Evolutionary conservation across 2,329 filamentous ascomycete species (phyloP).

Genomic region (Fusarium haematococcum): DNA sequence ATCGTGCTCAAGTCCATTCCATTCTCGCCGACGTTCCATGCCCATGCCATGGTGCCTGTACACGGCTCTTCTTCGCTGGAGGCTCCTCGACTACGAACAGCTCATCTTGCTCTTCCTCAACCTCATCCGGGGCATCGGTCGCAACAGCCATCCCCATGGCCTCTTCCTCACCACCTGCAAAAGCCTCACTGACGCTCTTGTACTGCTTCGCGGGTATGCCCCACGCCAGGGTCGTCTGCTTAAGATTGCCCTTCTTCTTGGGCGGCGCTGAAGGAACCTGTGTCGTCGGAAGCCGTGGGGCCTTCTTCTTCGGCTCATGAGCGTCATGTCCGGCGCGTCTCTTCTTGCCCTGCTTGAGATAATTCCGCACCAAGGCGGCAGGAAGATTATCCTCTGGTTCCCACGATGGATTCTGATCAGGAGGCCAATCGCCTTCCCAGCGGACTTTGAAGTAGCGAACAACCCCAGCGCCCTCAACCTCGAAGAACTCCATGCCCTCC

Average conservation of each 20-base stretch:
- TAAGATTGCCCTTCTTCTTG: conserved; percentile 37
- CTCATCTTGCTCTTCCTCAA: conserved; percentile 36
- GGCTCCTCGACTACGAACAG: conserved; percentile 47
- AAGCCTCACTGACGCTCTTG: conserved; percentile 47
- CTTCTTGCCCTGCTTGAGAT: conserved; percentile 47
- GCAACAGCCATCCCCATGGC: background rate
- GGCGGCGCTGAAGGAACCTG: background rate
- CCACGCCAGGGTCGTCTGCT: conserved; percentile 42
- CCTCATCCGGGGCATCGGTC: background rate
- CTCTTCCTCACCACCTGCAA: conserved; percentile 38
- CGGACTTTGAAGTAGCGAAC: conserved; percentile 64
- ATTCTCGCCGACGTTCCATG: conserved; percentile 4
- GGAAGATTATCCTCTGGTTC: conserved; percentile 66
- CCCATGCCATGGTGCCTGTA: background rate
- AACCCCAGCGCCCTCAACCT: conserved; percentile 50
- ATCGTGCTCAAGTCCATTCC: conserved; percentile 11
- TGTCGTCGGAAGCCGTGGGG: conserved; percentile 30
- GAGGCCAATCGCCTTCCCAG: conserved; percentile 69
- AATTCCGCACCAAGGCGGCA: conserved; percentile 54
- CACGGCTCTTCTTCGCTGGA: conserved; percentile 21
- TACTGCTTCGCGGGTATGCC: conserved; percentile 34
- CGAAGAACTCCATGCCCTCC: conserved; percentile 54
- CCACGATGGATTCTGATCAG: conserved; percentile 68
- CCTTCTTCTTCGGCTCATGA: background rate
- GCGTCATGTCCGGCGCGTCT: background rate